phyloP scores from a whole-genome alignment of 75 land plant species.

The Pinus albicaulis region DNA sequence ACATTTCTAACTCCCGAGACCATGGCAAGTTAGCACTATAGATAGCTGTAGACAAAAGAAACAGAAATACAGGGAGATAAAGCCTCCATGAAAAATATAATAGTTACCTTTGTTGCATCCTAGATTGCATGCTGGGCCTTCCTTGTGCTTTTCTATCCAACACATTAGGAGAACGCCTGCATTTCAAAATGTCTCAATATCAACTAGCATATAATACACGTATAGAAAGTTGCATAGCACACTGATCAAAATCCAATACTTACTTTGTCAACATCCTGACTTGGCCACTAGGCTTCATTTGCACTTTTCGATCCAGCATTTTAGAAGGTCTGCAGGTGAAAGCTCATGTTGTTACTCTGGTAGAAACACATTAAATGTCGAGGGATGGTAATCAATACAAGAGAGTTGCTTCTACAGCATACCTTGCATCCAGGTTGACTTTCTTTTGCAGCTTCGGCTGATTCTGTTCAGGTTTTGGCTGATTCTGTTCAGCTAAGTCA shows the following conservation, averaged over 20 bases:
- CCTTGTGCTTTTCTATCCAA: neutral
- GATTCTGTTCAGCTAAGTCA: neutral
- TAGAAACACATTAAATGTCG: neutral
- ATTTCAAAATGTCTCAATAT: conserved; percentile 3
- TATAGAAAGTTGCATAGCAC: neutral
- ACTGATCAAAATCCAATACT: neutral
- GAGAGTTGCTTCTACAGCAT: neutral
- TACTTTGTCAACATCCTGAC: neutral
- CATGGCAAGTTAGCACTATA: neutral
- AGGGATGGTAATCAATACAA: neutral
- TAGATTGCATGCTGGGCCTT: neutral
- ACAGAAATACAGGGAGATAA: neutral
- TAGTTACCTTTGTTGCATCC: conserved; percentile 4
- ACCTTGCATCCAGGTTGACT: neutral
- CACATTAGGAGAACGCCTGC: conserved; percentile 8
- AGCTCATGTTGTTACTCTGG: neutral
- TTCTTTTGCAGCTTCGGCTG: neutral
- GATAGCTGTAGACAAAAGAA: neutral
- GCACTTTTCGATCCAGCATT: conserved; percentile 2
- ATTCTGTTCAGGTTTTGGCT: neutral
- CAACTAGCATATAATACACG: neutral
- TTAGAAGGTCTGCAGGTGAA: neutral
- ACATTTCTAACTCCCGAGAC: neutral
- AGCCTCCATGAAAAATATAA: neutral
- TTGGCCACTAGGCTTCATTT: neutral